Base-by-base conservation (phyloP, 208 protist genomes). In the Crithidia thermophila region DNA sequence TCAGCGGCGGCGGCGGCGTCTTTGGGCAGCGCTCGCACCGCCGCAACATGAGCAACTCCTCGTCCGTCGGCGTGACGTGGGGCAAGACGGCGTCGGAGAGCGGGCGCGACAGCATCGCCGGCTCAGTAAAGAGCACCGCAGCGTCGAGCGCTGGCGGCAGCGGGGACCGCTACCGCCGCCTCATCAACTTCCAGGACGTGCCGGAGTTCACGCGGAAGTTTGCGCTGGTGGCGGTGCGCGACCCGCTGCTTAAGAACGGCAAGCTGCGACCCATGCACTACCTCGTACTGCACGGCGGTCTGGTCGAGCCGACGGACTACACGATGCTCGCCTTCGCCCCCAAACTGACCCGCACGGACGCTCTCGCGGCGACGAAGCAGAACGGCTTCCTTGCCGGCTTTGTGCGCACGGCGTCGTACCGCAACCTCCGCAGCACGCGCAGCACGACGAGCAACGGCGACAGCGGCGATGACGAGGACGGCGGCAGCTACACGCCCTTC, bases 151-250 rank as follows among this genome's bases (percentile, higher is more conserved):
- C 27, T 21, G 4, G 5, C 16, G 9, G 7, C 40, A 21, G 31
- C n/a, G 42, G 3, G 31, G 49, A 63, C 30, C 66, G 58, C 28
- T 77, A 72, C 25, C 70, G 67, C 6, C 58, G 68, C 1, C 50
- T 94, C 39, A 87, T 79, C 77, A 84, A 80, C 39, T 73, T 79
- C 39, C 51, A 75, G 1, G 86, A 81, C 9, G 87, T 73, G 21
- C 88, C 84, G 0, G 84, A 82, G 62, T 90, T 89, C 66, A 79
- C 84, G 60, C 85, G 80, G 16, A 96, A 96, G 76, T 96, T 93
- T 63, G 79, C 74, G 27, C 85, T 77, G 39, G 84, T 82, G 2
- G 69, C 68, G 10, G 73, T 82, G 70, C 75, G 84, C 25, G 67
- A 82, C 42, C 23, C 59, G 36, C 40, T 63, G 10, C 51, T 50